Percentiles rank a stretch among this genome's conserved stretches.
Conservation (phyloP, 306 rosid genomes). For the Cucumis melo region DNA sequence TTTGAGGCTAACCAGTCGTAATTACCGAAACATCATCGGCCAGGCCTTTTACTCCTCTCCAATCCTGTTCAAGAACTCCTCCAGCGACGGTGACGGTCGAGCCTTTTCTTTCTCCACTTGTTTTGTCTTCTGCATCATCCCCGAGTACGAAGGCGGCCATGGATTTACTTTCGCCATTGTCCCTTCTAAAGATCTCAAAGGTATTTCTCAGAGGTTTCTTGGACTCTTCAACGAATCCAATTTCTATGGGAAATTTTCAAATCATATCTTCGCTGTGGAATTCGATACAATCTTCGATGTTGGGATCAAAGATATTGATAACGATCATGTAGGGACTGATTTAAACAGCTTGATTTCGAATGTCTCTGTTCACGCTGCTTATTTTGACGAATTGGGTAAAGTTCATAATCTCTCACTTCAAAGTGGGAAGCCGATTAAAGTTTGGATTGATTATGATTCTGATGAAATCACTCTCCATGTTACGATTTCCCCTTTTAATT, state of each 20-base stretch:
- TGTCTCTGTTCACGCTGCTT: not conserved
- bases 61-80: slow-evolving; percentile 8
- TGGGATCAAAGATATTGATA: not conserved
- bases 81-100: not conserved
- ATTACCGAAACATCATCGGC: not conserved
- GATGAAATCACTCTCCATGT: not conserved
- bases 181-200: not conserved
- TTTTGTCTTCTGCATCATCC: not conserved
- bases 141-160: slow-evolving; percentile 2
- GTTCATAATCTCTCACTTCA: not conserved
- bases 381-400: not conserved
- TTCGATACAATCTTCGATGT: not conserved
- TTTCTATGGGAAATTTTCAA: not conserved
- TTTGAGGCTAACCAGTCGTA: not conserved
- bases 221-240: not conserved
- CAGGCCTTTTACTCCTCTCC: slow-evolving; percentile 5
- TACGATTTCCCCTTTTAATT: not conserved
- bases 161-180: slow-evolving; percentile 8
- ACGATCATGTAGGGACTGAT: slow-evolving; percentile 15
- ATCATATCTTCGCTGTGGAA: slow-evolving; percentile 14
- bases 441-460: slow-evolving; percentile 13
- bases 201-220: not conserved
- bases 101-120: slow-evolving; percentile 9
- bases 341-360: not conserved
- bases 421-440: not conserved